These are phyloP conservation scores for Xanthoparmelia taractica DNA, from an alignment of 495 filamentous ascomycete species.

Conservation along the genomic window DNA sequence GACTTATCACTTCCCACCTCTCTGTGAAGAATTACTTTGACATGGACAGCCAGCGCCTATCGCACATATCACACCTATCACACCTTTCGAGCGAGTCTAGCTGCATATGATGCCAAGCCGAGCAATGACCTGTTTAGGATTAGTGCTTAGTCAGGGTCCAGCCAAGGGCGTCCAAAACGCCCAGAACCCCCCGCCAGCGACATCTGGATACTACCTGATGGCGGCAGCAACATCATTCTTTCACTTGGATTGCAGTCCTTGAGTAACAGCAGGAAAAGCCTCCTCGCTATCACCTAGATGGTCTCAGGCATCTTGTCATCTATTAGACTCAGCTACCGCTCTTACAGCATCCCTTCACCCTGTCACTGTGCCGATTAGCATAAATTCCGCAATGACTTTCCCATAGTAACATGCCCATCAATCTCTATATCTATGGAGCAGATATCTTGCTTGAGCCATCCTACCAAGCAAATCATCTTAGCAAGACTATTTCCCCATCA, in stretches of 20 bases:
- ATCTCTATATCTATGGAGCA: neutral
- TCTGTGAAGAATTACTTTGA: too few species aligned
- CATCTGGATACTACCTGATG: neutral
- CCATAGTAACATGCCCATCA: neutral
- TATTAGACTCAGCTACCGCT: neutral
- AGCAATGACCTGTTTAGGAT: neutral
- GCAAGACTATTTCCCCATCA: neutral
- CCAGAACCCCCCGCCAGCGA: neutral
- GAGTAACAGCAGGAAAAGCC: neutral
- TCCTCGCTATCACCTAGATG: neutral
- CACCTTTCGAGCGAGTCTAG: neutral
- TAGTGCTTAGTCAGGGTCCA: neutral
- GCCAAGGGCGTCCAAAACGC: neutral
- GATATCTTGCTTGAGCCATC: neutral
- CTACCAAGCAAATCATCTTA: neutral
- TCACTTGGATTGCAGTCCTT: neutral
- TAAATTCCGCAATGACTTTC: too few species aligned
- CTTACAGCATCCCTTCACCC: neutral
- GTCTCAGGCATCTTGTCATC: neutral
- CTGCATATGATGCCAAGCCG: constrained; percentile 1
- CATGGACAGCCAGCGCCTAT: too few species aligned
- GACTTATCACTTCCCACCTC: too few species aligned
- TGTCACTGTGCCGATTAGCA: too few species aligned
- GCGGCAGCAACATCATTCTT: neutral
- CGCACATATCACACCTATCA: too few species aligned